Base-by-base conservation (phyloP, 495 filamentous ascomycete species). In the Xylaria flabelliformis region DNA sequence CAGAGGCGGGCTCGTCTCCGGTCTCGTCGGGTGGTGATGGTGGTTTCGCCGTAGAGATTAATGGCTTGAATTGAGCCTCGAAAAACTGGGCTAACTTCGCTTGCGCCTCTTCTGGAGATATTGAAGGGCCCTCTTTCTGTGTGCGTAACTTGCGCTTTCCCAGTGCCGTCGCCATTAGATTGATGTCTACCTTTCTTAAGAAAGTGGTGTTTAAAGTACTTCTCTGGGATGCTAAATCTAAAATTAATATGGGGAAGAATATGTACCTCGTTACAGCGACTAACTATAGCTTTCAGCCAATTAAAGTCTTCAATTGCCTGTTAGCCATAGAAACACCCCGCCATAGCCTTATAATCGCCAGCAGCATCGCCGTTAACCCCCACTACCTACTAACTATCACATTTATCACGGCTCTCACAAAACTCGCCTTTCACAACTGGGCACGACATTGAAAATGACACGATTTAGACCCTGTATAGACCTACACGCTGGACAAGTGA, bases 401-500 rank as follows among this genome's bases (percentile, higher is more conserved):
- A 7, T 10, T 41, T n/a, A 29, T 42, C 5, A 44, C n/a, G 3
- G 2, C 10, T 12, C 3, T 19, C 58, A 39, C 58, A n/a, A 29
- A 17, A 17, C 42, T 51, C 32, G 39, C 67, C 65, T 53, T 19
- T 59, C 19, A 64, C 15, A 19, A n/a, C 56, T 44, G 67, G 8
- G 69, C 29, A 13, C 0, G 17, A 5, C 13, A 42, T 7, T 50
- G 9, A 85, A 78, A 70, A 99, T 99, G 96, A 98, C 97, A 4
- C 88, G 90, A 77, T 99, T 98, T 80, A 87, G 96, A 17, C 97
- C 96, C 19, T 99, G 96, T 80, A 98, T 99, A 81, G 96, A 99
- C 82, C 88, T 99, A 36, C 96, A 99, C 83, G 90, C 94, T 10
- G 97, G 97, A 8, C 89, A 93, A 79, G 96, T 99, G 39, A 99